A percentile compares a stretch with the other conserved stretches of the same genome.
Evolutionary conservation across 2,329 filamentous ascomycete species (phyloP).

Genomic region (Pseudopyrenochaeta lycopersici): DNA sequence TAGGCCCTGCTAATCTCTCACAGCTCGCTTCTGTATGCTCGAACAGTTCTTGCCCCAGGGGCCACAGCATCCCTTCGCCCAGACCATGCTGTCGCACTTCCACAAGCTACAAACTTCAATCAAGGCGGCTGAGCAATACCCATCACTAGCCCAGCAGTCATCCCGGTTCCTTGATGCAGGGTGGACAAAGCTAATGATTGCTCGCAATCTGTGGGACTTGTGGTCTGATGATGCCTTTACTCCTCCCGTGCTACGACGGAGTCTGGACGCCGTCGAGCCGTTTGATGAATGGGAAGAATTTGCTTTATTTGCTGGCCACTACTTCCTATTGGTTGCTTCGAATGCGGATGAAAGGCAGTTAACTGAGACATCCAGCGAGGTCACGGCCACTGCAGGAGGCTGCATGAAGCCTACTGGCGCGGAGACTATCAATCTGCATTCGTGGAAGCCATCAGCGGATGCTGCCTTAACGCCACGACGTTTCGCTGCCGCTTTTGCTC

Average conservation of each 20-base stretch:
- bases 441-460: slow-evolving; percentile 15
- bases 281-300: slow-evolving; percentile 99
- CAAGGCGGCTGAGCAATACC: slow-evolving; percentile 77
- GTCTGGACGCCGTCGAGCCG: slow-evolving; percentile 76
- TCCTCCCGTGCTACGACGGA: slow-evolving; percentile 64
- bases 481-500: slow-evolving; percentile 50
- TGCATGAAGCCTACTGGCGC: slow-evolving; percentile 7
- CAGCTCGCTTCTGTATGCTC: slow-evolving; percentile 83
- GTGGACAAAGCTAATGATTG: slow-evolving; percentile 69
- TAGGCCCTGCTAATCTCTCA: slow-evolving; percentile 13
- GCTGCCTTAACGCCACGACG: slow-evolving; percentile 42
- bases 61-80: slow-evolving; percentile 80
- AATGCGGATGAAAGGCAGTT: slow-evolving; percentile 41
- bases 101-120: slow-evolving; percentile 80
- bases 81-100: slow-evolving; percentile 86
- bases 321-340: slow-evolving; percentile 77
- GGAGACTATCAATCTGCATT: slow-evolving; percentile 23
- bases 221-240: slow-evolving; percentile 79
- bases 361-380: slow-evolving; percentile 10
- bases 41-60: slow-evolving; percentile 88
- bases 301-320: slow-evolving; percentile 83
- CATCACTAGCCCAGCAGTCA: slow-evolving; percentile 70
- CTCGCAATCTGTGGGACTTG: slow-evolving; percentile 78
- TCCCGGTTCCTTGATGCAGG: slow-evolving; percentile 73
- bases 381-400: slow-evolving; percentile 7